phyloP scores from a whole-genome alignment of 495 filamentous ascomycete species.

The Tuber borchii region DNA sequence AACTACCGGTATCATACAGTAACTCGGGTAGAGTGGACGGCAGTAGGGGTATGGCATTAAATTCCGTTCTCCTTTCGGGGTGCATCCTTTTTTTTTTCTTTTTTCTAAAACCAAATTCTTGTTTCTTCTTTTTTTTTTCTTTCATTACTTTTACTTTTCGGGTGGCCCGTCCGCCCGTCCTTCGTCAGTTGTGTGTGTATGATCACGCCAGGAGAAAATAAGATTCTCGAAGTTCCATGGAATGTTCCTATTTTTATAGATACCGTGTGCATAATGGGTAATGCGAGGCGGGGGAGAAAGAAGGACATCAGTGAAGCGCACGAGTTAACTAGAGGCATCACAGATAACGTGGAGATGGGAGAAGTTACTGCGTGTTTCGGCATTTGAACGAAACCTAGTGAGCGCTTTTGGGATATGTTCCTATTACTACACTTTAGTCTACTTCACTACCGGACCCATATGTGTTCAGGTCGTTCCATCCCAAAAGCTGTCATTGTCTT shows the following conservation, averaged over 20 bases:
- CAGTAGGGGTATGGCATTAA: background rate
- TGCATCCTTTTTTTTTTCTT: background rate
- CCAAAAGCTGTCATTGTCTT: too few species aligned
- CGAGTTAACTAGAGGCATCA: background rate
- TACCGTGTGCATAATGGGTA: background rate
- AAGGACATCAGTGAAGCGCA: too few species aligned
- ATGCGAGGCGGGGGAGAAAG: background rate
- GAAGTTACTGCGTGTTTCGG: background rate
- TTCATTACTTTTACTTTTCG: background rate
- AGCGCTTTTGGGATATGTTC: background rate
- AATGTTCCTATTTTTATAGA: background rate
- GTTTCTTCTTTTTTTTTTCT: background rate
- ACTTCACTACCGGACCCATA: too few species aligned
- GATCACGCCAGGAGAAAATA: background rate
- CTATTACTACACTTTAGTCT: background rate
- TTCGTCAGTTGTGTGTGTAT: background rate
- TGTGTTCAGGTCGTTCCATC: too few species aligned
- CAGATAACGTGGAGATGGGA: background rate
- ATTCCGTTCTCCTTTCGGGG: background rate
- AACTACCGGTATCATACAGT: background rate
- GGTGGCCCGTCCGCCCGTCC: background rate
- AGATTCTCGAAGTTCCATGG: background rate
- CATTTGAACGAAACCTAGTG: background rate
- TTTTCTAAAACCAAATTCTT: background rate
- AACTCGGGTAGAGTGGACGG: background rate